A percentile compares a stretch with the other conserved stretches of the same genome.
Evolutionary conservation across 495 filamentous ascomycete species (phyloP).

Genomic region (Neurospora sp.): DNA sequence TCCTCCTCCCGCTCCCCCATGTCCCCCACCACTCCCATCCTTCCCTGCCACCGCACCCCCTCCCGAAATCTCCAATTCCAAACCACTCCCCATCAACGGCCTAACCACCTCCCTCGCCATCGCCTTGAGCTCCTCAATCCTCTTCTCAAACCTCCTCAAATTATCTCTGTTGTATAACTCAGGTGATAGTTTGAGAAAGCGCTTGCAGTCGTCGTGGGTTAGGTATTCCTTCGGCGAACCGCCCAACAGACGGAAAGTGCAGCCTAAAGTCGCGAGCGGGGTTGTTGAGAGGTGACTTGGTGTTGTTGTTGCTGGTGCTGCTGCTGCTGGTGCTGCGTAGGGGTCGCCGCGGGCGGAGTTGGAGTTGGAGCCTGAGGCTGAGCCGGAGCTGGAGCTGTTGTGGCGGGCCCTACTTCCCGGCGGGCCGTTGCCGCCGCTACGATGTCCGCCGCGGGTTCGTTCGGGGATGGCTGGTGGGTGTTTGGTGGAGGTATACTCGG

Average conservation of each 20-base stretch:
- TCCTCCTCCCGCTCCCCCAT: neutral
- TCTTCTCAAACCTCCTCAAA: conserved; percentile 68
- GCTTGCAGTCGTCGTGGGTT: conserved; percentile 75
- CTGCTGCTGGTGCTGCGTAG: conserved; percentile 10
- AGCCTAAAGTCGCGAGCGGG: conserved; percentile 44
- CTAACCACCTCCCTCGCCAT: conserved; percentile 74
- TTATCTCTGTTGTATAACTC: conserved; percentile 66
- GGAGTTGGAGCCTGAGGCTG: neutral
- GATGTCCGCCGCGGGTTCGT: neutral
- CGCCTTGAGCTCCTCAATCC: conserved; percentile 77
- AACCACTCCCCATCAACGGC: conserved; percentile 72
- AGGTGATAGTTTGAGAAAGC: conserved; percentile 66
- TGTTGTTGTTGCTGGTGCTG: neutral
- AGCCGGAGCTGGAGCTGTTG: neutral
- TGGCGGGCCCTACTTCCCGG: neutral
- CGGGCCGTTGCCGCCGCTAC: conserved; percentile 16
- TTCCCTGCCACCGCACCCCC: too few species aligned
- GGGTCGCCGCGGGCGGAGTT: conserved; percentile 17
- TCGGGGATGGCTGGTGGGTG: conserved; percentile 24
- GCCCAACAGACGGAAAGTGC: conserved; percentile 60
- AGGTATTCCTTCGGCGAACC: conserved; percentile 54
- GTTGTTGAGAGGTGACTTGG: conserved; percentile 11
- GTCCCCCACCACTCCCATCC: too few species aligned
- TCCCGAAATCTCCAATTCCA: conserved; percentile 55
- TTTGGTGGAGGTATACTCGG: neutral